Base-by-base conservation (phyloP, 768 basidiomycete species). In the Fomitopsis serialis region DNA sequence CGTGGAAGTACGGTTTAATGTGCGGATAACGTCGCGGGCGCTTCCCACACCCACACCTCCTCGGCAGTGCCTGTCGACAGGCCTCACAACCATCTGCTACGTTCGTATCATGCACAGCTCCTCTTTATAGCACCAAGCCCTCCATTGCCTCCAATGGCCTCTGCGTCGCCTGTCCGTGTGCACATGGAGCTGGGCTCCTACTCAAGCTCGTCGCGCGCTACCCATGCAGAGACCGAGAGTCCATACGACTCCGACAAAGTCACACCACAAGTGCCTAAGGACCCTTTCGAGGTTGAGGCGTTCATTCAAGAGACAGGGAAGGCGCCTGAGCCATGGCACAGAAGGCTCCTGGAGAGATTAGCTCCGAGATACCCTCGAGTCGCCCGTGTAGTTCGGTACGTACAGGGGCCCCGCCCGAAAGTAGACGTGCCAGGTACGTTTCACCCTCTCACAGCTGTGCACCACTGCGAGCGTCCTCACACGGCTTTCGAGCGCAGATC, bases 371-470 rank as follows among this genome's bases (percentile, higher is more conserved):
- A 58, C 40, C 61, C 65, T 22, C 48, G 54, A 21, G 50, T 61
- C 11, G 55, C 54, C 25, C 60, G 58, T 37, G 43, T 61, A 40
- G 57, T 62, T 57, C 46, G 58, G 22, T 84, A 83, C 60, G 51
- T 80, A 44, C 74, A 78, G 62, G 87, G 87, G 4, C 87, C 86
- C 0, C 67, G 78, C 35, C 84, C 83, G 17, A 81, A 71, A 64
- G 74, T 60, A 62, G 79, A 70, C 61, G 80, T 68, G 63, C 74
- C 73, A 67, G 78, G 73, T 77, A 57, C 49, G 77, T 57, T 54
- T 40, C 22, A n/a, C 19, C 48, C 22, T 12, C 48, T 34, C 12
- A 37, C 43, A 43, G 22, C 47, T 65, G 45, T 50, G 34, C 24
- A 29, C 50, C 36, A 27, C 13, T n/a, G 19, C 34, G 32, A 22